Evolutionary conservation across 1,139 yeast species (phyloP), one percentile per base, ranked within the genome.

Genomic region (Pichia sp.): DNA sequence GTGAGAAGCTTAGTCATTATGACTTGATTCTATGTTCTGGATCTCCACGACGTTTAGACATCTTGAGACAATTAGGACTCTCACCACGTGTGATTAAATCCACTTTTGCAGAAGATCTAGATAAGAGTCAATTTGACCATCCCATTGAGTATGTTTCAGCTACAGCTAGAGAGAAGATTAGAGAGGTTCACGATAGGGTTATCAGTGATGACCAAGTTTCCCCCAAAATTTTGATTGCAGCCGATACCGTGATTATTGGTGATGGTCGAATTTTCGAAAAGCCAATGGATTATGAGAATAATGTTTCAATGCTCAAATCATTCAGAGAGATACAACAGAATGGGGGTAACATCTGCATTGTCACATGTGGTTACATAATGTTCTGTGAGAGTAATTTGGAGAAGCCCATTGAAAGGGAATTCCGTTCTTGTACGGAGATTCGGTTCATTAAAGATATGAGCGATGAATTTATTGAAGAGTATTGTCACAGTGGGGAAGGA

Each of bases 211-310:
- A 22, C 7, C 17, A 28, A 8, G 36, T 41, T 13, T 13, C 18
- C 7, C 16, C 7, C 10, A 19, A 12, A 11, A 22, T 52, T 6
- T 34, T 56, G 19, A 31, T 50, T 20, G 43, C 94, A 1, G 91
- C 96, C n/a, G 97, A 93, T 53, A 86, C 96, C 0, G 71, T 91
- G 9, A 74, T 88, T n/a, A 74, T 76, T 18, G 64, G 74, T 33
- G 66, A 71, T 30, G 77, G 75, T 4, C 52, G 57, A 21, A 74
- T 88, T 10, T 69, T 77, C 46, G 97, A 88, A 55, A 91, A 91
- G 56, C 98, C 98, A 0, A 55, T 52, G 7, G 63, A 67, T 7
- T 65, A 65, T 38, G 63, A 62, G 37, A 69, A 55, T 43, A 87
- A 86, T 56, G 66, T 56, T 30, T 52, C 37, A 18, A 69, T 62